Base-by-base conservation (phyloP, 352 stramenopile genomes). In the Phytophthora hibernalis region DNA sequence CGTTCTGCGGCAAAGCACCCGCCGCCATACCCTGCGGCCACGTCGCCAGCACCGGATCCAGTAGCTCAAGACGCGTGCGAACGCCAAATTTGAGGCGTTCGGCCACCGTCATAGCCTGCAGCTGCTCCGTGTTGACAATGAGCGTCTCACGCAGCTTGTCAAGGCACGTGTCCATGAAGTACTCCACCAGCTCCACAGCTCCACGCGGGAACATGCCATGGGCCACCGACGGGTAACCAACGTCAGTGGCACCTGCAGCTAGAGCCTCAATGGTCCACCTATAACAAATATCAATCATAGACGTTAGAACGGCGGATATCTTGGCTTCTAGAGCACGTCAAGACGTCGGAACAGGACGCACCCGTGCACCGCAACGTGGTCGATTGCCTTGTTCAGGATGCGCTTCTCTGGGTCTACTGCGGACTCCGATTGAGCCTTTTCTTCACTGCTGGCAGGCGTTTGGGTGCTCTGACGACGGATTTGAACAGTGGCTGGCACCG, bases 1-100 rank as follows among this genome's bases (percentile, higher is more conserved):
- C 85, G 54, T 96, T 93, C 38, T 83, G 78, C 5, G 89, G 89
- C 54, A 95, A 22, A 6, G 87, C 89, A 48, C 89, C 89, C 35
- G 90, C 57, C 10, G 79, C 89, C 89, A 96, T 96, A 12, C 81
- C 87, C 68, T 94, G 86, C 15, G 86, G 74, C 86, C 86, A 94
- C 42, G 74, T 80, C 31, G 63, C 33, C 47, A 91, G 45, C 40
- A 93, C 79, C 8, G 87, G 85, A 45, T 67, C 68, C 26, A 93
- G 54, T 59, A 92, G 74, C 61, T 93, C 68, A 16, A 96, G 67
- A 44, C 88, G 83, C 33, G 80, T 74, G 45, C 85, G 81, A 45
- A 95, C 76, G 9, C 85, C 86, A 57, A 91, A 91, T 70, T 94
- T 95, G 61, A 96, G 73, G 15, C 86, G 86, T 50, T 96, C 88